Base-by-base conservation (phyloP, 352 stramenopile genomes). In the Phytophthora colocasiae region DNA sequence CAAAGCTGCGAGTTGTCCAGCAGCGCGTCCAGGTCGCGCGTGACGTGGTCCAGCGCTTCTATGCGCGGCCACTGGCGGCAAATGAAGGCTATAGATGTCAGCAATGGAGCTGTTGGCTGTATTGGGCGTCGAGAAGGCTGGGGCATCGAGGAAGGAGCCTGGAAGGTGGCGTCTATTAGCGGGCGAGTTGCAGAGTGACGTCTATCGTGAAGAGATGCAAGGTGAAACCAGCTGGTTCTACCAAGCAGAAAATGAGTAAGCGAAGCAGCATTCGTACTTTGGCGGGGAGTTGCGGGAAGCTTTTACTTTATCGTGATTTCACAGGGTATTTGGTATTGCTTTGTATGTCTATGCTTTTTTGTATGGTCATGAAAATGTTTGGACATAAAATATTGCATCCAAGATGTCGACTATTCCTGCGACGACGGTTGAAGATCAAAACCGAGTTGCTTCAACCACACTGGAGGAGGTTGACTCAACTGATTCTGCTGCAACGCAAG, bases 31-130 rank as follows among this genome's bases (percentile, higher is more conserved):
- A 83, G 27, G 14, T 63, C 38, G 3, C 38, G 43, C 10, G 54
- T 57, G 12, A 80, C 54, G 52, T 82, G 73, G 34, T 72, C 62
- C 32, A 79, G 58, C 19, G 73, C 70, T 14, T 65, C 70, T 24
- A 81, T 51, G 17, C 31, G 38, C 11, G 63, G 63, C 15, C 38
- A 51, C 7, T 65, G 49, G 17, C 63, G 62, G 11, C 41, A 53
- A 15, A 76, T 41, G 40, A 72, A 59, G 11, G 56, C 38, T 15
- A 79, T 70, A 12, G 49, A 63, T 2, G 55, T 17, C 44, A 81
- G 51, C 17, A 63, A 24, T 8, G 49, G 53, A 22, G 57, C 19
- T 22, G 57, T 17, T 19, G 40, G 41, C 3, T 17, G 50, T 5
- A 31, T 26, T 10, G 39, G 40, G 17, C 32, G 41, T 24, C 31